Conservation (phyloP, 176 grass and related monocot species). For the Phyllostachys edulis region DNA sequence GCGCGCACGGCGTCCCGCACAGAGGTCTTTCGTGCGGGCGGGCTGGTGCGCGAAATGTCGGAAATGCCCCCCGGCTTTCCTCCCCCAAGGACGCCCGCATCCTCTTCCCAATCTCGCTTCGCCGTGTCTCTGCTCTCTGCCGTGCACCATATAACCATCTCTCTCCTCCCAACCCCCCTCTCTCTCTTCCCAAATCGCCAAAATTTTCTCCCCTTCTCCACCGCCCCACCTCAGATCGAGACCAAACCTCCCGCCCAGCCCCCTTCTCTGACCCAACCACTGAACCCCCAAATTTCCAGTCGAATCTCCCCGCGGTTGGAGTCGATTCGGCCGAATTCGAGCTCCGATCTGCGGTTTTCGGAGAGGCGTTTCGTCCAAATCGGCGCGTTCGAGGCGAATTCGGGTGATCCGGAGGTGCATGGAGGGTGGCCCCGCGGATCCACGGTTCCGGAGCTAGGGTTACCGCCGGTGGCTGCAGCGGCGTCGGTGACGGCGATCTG, state of each 20-base stretch:
- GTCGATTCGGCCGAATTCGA: slow-evolving; percentile 42
- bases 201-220: slow-evolving; percentile 2
- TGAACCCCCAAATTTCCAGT: slow-evolving; percentile 27
- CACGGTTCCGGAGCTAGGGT: slow-evolving; percentile 47
- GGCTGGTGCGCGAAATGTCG: slow-evolving; percentile 28
- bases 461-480: slow-evolving; percentile 7
- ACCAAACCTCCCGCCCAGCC: not conserved
- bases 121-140: slow-evolving; percentile 18
- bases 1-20: slow-evolving; percentile 9
- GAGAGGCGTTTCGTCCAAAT: not conserved
- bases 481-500: slow-evolving; percentile 21
- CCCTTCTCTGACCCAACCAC: not conserved
- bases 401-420: slow-evolving; percentile 37
- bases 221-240: slow-evolving; percentile 1
- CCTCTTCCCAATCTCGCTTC: slow-evolving; percentile 19
- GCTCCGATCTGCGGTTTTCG: slow-evolving; percentile 23
- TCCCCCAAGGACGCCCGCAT: slow-evolving; percentile 33
- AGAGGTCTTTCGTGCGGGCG: slow-evolving; percentile 14
- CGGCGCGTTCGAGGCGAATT: slow-evolving; percentile 21
- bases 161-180: slow-evolving; percentile 30
- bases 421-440: slow-evolving; percentile 46
- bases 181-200: slow-evolving; percentile 22
- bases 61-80: slow-evolving; percentile 26
- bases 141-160: slow-evolving; percentile 40
- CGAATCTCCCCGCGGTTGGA: slow-evolving; percentile 17